Evolutionary conservation across 1,284 basidiomycete genomes (phyloP).

Genomic region (Lignosus rhinocerotis): DNA sequence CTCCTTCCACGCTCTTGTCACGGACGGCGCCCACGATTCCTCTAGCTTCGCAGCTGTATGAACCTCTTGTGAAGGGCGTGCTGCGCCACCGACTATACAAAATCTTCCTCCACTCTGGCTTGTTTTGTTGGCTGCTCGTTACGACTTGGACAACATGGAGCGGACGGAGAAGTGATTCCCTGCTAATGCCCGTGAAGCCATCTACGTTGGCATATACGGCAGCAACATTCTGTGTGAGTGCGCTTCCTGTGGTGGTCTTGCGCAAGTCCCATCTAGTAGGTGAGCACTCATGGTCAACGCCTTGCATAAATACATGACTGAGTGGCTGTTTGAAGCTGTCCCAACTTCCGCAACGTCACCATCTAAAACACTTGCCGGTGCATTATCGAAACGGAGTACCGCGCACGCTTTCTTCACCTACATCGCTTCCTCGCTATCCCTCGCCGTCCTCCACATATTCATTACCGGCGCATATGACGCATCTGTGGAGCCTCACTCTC

Average conservation of each 20-base stretch:
- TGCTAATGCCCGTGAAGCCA: conserved; percentile 42
- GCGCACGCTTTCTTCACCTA: conserved; percentile 45
- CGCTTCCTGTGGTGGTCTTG: conserved; percentile 52
- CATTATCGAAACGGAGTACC: conserved; percentile 49
- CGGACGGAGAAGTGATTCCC: conserved; percentile 33
- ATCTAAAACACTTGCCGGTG: conserved; percentile 44
- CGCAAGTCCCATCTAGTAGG: conserved; percentile 57
- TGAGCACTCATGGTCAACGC: conserved; percentile 34
- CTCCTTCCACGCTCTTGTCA: conserved; percentile 39
- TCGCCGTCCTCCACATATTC: conserved; percentile 44
- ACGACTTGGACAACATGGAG: conserved; percentile 39
- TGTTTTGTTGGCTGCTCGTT: conserved; percentile 47
- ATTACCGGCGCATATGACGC: conserved; percentile 37
- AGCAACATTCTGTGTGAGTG: conserved; percentile 39
- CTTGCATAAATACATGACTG: too few relatives aligned
- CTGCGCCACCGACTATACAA: conserved; percentile 54
- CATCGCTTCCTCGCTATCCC: conserved; percentile 42
- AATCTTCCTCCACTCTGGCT: conserved; percentile 51
- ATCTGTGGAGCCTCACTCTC: conserved; percentile 37
- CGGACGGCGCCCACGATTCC: conserved; percentile 50
- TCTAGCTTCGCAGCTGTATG: conserved; percentile 50
- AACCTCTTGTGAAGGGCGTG: conserved; percentile 58
- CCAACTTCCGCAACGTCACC: conserved; percentile 53
- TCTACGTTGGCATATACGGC: conserved; percentile 35
- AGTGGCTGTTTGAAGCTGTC: conserved; percentile 38